Percentiles rank a stretch among this genome's conserved stretches.
phyloP scores from a whole-genome alignment of 495 filamentous ascomycete species.

The Aeminium ludgeri region DNA sequence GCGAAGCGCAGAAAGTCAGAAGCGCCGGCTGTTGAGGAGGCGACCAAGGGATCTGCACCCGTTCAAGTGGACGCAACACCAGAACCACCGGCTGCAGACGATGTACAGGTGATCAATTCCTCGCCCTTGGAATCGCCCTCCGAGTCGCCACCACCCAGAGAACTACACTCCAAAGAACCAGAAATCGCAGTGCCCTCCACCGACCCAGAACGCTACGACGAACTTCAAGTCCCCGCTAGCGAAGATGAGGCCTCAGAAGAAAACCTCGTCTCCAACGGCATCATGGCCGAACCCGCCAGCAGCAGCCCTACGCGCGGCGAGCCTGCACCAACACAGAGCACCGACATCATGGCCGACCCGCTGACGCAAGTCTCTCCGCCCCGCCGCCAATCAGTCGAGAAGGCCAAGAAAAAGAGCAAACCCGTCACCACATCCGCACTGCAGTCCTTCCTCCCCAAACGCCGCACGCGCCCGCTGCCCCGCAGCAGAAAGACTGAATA shows the following conservation, averaged over 20 bases:
- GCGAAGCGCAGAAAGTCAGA: conserved; percentile 8
- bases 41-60: background rate
- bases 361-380: conserved; percentile 23
- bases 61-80: background rate
- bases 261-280: conserved; percentile 4
- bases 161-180: background rate
- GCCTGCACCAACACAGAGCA: background rate
- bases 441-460: conserved; percentile 22
- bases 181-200: conserved; percentile 12
- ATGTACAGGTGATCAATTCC: conserved; percentile 11
- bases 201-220: conserved; percentile 3
- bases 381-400: conserved; percentile 12
- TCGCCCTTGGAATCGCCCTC: conserved; percentile 7
- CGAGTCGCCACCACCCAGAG: background rate
- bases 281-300: conserved; percentile 14
- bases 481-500: conserved; percentile 14
- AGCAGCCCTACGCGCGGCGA: conserved; percentile 3
- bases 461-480: conserved; percentile 12
- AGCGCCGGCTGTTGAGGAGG: background rate
- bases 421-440: conserved; percentile 23
- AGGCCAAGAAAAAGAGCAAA: conserved; percentile 12
- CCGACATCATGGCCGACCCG: conserved; percentile 10
- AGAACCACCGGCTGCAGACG: background rate
- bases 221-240: background rate
- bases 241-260: conserved; percentile 36